These are phyloP conservation scores for Fusarium temperatum DNA, from an alignment of 2,329 filamentous ascomycete genomes.

Conservation along the genomic window DNA sequence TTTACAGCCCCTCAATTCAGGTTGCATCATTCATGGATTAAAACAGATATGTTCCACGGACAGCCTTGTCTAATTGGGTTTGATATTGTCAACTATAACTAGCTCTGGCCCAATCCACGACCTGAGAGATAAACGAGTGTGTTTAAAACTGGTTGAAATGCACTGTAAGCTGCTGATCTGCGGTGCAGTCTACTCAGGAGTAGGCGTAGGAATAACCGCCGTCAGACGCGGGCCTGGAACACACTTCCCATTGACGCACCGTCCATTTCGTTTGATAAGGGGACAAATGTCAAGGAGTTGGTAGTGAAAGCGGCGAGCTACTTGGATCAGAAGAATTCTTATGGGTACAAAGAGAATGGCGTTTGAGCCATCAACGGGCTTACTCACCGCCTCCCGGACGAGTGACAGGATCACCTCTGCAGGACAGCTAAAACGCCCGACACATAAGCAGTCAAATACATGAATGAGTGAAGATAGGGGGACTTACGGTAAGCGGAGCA, in stretches of 20 bases:
- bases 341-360: not conserved
- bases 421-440: not conserved
- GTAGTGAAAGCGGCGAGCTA: not conserved
- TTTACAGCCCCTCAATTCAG: fast-evolving
- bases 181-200: not conserved
- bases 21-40: no score
- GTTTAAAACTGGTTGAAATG: fast-evolving
- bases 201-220: not conserved
- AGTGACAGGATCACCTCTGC: not conserved
- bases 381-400: not conserved
- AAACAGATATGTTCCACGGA: not conserved
- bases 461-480: fast-evolving
- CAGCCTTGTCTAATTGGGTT: not conserved
- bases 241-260: not conserved
- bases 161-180: not conserved
- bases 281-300: not conserved
- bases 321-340: not conserved
- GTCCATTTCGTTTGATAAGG: not conserved
- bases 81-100: not conserved
- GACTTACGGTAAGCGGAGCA: not conserved
- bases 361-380: not conserved
- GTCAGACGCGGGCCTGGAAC: not conserved
- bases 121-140: not conserved
- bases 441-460: not conserved
- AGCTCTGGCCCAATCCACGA: not conserved